Evolutionary conservation across 1,139 yeast genomes (phyloP).

Genomic region (Saccharomycopsis hybrid): DNA sequence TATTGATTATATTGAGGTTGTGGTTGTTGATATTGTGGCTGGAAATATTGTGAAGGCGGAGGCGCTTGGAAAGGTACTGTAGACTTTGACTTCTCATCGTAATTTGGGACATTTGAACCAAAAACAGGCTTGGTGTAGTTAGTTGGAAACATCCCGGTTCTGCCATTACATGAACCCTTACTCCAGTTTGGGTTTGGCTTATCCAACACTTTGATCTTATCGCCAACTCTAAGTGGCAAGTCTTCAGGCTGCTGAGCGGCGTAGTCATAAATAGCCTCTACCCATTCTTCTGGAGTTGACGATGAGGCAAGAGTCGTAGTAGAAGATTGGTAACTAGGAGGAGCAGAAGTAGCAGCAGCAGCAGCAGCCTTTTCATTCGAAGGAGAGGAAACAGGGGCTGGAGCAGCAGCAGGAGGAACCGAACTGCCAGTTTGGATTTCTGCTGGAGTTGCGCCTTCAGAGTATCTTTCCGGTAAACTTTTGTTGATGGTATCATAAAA

Average conservation of each 20-base stretch:
- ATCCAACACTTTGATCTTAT: slow-evolving; percentile 61
- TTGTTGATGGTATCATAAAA: slow-evolving; percentile 46
- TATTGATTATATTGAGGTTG: slow-evolving; percentile 28
- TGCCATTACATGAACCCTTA: slow-evolving; percentile 61
- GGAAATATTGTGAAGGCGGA: slow-evolving; percentile 25
- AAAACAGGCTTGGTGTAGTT: slow-evolving; percentile 62
- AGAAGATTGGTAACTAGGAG: slow-evolving; percentile 13
- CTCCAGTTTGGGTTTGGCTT: slow-evolving; percentile 87
- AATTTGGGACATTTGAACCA: slow-evolving; percentile 31
- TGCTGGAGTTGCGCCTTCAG: slow-evolving; percentile 48
- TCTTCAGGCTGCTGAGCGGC: slow-evolving; percentile 68
- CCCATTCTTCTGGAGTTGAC: slow-evolving; percentile 32
- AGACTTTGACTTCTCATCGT: slow-evolving; percentile 23
- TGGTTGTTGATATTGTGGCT: slow-evolving; percentile 23
- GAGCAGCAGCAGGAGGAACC: slow-evolving; percentile 24
- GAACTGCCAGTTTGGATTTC: slow-evolving; percentile 27
- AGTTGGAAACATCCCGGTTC: slow-evolving; percentile 81
- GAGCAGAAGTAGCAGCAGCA: slow-evolving; percentile 4
- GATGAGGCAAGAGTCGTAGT: slow-evolving; percentile 6
- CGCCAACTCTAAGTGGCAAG: slow-evolving; percentile 57
- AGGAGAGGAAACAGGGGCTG: slow-evolving; percentile 23
- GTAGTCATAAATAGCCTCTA: slow-evolving; percentile 69
- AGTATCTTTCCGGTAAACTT: slow-evolving; percentile 55
- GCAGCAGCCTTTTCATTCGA: background rate
- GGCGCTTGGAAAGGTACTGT: slow-evolving; percentile 27